Base-by-base conservation (phyloP, 345 rosid species). In the Brassica nigra region DNA sequence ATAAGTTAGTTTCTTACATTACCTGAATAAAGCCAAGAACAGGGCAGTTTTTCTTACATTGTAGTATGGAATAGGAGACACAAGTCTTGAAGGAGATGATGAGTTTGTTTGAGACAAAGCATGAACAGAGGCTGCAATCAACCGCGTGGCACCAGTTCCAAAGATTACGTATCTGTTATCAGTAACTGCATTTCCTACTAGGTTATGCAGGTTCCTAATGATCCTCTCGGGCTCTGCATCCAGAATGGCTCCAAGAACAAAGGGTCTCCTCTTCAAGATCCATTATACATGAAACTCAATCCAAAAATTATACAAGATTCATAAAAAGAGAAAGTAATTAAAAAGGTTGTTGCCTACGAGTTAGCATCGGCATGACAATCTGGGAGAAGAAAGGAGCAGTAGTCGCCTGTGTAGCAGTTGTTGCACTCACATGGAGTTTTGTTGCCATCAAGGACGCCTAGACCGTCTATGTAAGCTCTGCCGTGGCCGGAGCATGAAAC, bases 401-500 rank as follows among this genome's bases (percentile, higher is more conserved):
- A 81, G 39, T 75, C 64, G 30, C 91, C 93, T 10, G 78, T 71
- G 66, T 83, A 91, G 82, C 97, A 93, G 1, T 70, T 4, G 77
- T 86, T 84, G 66, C 94, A 93, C 80, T 93, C 97, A 55, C 98
- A 92, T 34, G 70, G 74, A n/a, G 87, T 88, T 33, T 29, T 72
- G 5, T 62, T 29, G 29, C 82, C 86, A 1, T 62, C 83, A 59
- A 62, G 83, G 4, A 49, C 37, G 61, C 84, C 71, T 63, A 80
- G 9, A 12, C 97, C 89, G 52, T 93, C 98, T 70, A 91, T 42
- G 66, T 57, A 93, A n/a, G 89, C 93, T 82, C 87, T 84, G 3
- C 97, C 94, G 31, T 91, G 94, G 62, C 93, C 91, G 0, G 92
- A 91, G 70, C 98, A 93, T 6, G 87, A 36, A 27, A 85, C 59